Evolutionary conservation across 176 grass and related monocot genomes (phyloP), one percentile per base, ranked within the genome.

Genomic region (Aegilops longissima): DNA sequence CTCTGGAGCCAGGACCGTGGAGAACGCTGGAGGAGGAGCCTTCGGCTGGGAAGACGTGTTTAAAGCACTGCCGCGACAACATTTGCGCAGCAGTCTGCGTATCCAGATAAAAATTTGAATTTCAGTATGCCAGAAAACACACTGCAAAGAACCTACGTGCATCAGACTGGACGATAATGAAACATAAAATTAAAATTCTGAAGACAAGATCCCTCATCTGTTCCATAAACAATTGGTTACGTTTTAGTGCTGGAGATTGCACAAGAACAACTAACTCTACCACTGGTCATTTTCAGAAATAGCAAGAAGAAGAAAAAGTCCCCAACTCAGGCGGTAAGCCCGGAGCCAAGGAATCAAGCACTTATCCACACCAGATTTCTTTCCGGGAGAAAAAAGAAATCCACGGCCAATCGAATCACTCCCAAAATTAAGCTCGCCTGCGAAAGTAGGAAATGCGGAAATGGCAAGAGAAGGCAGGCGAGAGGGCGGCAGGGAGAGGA

Each of bases 61-160:
- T 76, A 2, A 81, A 16, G 73, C 86, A 83, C 77, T 90, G 89
- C 65, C 71, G 67, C 38, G 68, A 44, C 73, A 86, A 83, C 90
- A 61, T 86, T 24, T 18, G 69, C 18, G 73, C 35, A 71, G 66
- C 34, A 49, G 25, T 12, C 83, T 89, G 83, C 76, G 76, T 27
- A 9, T 35, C 59, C 33, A 17, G 1, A 61, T 34, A 61, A 24
- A 36, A 33, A 61, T 0, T 25, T 78, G 33, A 33, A 80, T 3
- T 34, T 78, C 56, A 33, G 64, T 31, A 17, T 2, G 21, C 14
- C 72, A 62, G 20, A n/a, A 17, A 17, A 3, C 51, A 35, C 27
- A 9, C 10, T 3, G 45, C 35, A 23, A 38, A 17, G 5, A 44
- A 63, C 39, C 66, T 9, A 62, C 66, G 39, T 42, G 39, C 40